phyloP scores from a whole-genome alignment of 768 basidiomycete species.

The Suillus brevipes region DNA sequence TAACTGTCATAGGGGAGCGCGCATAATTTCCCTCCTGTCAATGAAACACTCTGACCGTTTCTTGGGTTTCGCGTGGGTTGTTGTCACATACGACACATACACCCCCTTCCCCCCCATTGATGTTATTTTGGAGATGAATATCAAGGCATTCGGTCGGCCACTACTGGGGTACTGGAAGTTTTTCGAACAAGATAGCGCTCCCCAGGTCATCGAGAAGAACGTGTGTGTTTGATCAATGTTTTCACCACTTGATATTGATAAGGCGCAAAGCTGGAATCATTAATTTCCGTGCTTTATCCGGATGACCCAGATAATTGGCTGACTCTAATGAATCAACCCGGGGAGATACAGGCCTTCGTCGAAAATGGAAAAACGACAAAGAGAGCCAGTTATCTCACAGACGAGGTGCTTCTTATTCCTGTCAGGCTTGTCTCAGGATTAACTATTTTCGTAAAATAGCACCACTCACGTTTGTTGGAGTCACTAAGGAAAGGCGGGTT shows the following conservation, averaged over 20 bases:
- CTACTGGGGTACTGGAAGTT: constrained; percentile 45
- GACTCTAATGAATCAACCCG: constrained; percentile 35
- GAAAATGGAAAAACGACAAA: constrained; percentile 22
- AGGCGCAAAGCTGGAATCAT: constrained; percentile 37
- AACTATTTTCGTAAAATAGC: constrained; percentile 19
- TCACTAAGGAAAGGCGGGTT: constrained; percentile 35
- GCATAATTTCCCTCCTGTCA: constrained; percentile 36
- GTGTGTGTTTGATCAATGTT: constrained; percentile 23
- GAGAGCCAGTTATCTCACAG: constrained; percentile 33
- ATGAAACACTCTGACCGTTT: constrained; percentile 42
- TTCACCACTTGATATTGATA: not conserved
- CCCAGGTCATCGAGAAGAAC: constrained; percentile 33
- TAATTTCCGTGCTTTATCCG: constrained; percentile 37
- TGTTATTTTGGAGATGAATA: constrained; percentile 25
- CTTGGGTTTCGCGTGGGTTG: constrained; percentile 38
- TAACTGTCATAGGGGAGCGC: constrained; percentile 33
- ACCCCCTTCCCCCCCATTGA: constrained; percentile 27
- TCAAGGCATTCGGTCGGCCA: constrained; percentile 36
- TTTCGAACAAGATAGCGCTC: constrained; percentile 32
- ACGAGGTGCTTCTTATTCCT: constrained; percentile 22
- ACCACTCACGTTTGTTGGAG: constrained; percentile 27
- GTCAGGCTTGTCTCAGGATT: not conserved
- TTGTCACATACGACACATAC: constrained; percentile 35
- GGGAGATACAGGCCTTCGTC: constrained; percentile 34
- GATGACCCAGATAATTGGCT: constrained; percentile 36